phyloP scores from a whole-genome alignment of 2,329 filamentous ascomycete species.

The Trichoderma cornu-damae region DNA sequence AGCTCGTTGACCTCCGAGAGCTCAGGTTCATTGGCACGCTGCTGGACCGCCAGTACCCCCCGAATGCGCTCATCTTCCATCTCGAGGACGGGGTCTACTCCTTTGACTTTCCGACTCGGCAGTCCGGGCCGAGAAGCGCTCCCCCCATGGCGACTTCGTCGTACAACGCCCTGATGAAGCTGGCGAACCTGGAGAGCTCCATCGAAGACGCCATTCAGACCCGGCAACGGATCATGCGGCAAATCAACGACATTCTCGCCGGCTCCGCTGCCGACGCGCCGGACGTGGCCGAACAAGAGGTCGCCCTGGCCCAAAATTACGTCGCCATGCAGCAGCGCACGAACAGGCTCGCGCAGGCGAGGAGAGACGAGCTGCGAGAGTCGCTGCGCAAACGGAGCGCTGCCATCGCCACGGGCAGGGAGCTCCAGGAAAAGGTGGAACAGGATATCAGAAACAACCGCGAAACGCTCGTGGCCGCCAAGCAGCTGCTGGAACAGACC shows the following conservation, averaged over 20 bases:
- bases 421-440: conserved; percentile 53
- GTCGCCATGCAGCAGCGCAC: conserved; percentile 61
- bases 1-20: conserved; percentile 63
- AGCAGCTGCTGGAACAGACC: conserved; percentile 50
- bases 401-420: conserved; percentile 61
- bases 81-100: conserved; percentile 84
- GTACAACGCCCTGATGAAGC: conserved; percentile 80
- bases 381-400: conserved; percentile 61
- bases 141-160: conserved; percentile 61
- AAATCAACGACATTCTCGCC: conserved; percentile 62
- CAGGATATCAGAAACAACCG: conserved; percentile 58
- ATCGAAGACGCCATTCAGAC: conserved; percentile 84
- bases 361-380: conserved; percentile 60
- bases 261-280: conserved; percentile 39
- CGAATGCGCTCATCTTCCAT: conserved; percentile 80
- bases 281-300: conserved; percentile 46
- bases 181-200: conserved; percentile 83
- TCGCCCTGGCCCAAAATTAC: conserved; percentile 45
- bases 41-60: conserved; percentile 64
- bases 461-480: conserved; percentile 53
- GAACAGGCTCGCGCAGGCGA: conserved; percentile 56
- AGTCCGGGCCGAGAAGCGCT: conserved; percentile 49
- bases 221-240: conserved; percentile 65
- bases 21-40: conserved; percentile 76
- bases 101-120: conserved; percentile 57